A percentile compares a stretch with the other conserved stretches of the same genome.
Conservation (phyloP, 129 eudicot species). For the Flaveria trinervia region DNA sequence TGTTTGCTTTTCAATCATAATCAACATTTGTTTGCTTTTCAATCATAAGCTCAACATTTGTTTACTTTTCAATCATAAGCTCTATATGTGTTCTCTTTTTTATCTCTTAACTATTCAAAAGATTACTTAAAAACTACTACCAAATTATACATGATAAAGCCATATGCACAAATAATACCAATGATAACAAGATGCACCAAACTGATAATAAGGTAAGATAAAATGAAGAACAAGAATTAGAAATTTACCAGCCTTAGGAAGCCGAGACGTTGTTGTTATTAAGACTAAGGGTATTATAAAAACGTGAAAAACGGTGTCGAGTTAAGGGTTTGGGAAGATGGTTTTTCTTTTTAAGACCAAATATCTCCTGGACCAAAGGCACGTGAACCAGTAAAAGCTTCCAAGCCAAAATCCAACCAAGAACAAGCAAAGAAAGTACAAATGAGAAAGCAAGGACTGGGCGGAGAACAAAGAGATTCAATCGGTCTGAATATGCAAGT, state of each 20-base stretch:
- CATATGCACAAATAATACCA: not conserved
- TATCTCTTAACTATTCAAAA: not conserved
- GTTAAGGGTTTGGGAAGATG: constrained; percentile 62
- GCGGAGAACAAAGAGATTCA: constrained; percentile 37
- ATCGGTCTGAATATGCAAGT: not conserved
- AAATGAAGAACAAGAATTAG: not conserved
- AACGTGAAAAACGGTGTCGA: constrained; percentile 48
- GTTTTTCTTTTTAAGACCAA: constrained; percentile 69
- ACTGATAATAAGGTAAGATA: not conserved
- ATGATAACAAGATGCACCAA: not conserved
- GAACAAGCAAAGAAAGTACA: constrained; percentile 41
- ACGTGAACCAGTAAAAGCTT: constrained; percentile 82
- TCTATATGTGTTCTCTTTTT: not conserved
- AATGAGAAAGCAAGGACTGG: constrained; percentile 51
- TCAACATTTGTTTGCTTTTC: not conserved
- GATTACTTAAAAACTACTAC: not conserved
- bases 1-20: not conserved
- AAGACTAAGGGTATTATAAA: constrained; percentile 46
- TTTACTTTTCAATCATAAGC: not conserved
- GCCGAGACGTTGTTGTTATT: constrained; percentile 17
- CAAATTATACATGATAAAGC: too few relatives aligned
- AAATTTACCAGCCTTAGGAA: constrained; percentile 27
- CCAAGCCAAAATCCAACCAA: constrained; percentile 92
- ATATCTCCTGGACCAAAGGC: constrained; percentile 86
- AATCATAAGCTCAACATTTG: not conserved